Base-by-base conservation (phyloP, 345 rosid species). In the Heritiera littoralis region DNA sequence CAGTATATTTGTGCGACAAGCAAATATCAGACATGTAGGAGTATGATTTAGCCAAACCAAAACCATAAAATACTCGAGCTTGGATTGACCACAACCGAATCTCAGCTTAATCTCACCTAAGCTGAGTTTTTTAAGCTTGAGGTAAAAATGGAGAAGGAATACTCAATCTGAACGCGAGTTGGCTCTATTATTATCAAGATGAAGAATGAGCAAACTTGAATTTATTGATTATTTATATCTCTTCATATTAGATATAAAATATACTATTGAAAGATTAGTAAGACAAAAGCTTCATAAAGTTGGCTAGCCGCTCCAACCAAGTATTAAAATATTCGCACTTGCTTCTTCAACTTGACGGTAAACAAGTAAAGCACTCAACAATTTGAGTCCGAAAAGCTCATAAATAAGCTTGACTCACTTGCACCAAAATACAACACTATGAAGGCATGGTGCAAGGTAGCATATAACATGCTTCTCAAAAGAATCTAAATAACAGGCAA, bases 11-110 rank as follows among this genome's bases (percentile, higher is more conserved):
- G 41, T 12, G 9, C 78, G 71, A 73, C 28, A 1, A 32, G 70
- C 18, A 80, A 56, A 70, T 43, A 66, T 32, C 20, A 71, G 11
- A 63, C 12, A 8, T 40, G 60, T 71, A 40, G 66, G 28, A 60
- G 55, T 7, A 3, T 13, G 14, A n/a, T 13, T 23, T 63, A 46
- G 35, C 17, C 38, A 63, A 40, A 1, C 14, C 18, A 56, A 76
- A 45, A 30, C 23, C 10, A 61, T 7, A 46, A 61, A 45, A 63
- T 28, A 23, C 55, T 41, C 5, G 2, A 30, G 75, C 5, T 32
- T 32, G 46, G 23, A 52, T 72, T 15, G 46, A 54, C 48, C 28
- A 54, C 52, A 72, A 35, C 18, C 15, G 0, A 17, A 54, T 32
- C 28, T 15, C 76, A 72, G 28, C 46, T 17, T 52, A 20, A 48